Percentiles rank a stretch among this genome's conserved stretches.
Evolutionary conservation across 345 rosid species (phyloP).

Genomic region (Dipteronia dyeriana): DNA sequence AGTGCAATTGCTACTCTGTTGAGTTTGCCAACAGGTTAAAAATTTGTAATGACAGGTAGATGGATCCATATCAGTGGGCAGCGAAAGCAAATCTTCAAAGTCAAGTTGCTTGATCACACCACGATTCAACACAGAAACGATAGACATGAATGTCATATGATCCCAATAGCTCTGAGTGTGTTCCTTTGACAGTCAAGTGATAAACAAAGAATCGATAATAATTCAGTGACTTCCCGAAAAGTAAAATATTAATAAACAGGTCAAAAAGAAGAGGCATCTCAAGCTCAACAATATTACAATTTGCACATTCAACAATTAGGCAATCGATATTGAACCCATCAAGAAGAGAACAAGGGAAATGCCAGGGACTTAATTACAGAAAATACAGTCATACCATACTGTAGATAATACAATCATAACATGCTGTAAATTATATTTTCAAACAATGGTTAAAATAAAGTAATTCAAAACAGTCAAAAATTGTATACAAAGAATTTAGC

Average conservation of each 20-base stretch:
- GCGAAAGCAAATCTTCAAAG: conserved; percentile 73
- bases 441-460: neutral
- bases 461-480: neutral
- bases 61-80: conserved; percentile 80
- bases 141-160: conserved; percentile 61
- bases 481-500: no score
- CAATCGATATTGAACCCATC: neutral
- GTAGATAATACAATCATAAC: neutral
- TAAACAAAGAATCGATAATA: conserved; percentile 4
- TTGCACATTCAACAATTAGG: neutral
- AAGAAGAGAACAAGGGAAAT: neutral
- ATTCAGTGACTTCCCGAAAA: conserved; percentile 1
- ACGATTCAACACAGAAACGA: conserved; percentile 54
- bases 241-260: neutral
- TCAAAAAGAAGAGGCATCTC: neutral
- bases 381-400: neutral
- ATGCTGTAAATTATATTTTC: neutral
- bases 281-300: neutral
- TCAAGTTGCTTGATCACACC: conserved; percentile 80
- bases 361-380: neutral
- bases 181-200: conserved; percentile 40
- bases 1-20: conserved; percentile 32
- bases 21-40: conserved; percentile 62
- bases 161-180: conserved; percentile 52
- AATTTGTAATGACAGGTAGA: conserved; percentile 60